Percentiles rank a stretch among this genome's conserved stretches.
These are phyloP conservation scores for Trifolium fragiferum DNA, from an alignment of 306 rosid species.

Conservation along the genomic window DNA sequence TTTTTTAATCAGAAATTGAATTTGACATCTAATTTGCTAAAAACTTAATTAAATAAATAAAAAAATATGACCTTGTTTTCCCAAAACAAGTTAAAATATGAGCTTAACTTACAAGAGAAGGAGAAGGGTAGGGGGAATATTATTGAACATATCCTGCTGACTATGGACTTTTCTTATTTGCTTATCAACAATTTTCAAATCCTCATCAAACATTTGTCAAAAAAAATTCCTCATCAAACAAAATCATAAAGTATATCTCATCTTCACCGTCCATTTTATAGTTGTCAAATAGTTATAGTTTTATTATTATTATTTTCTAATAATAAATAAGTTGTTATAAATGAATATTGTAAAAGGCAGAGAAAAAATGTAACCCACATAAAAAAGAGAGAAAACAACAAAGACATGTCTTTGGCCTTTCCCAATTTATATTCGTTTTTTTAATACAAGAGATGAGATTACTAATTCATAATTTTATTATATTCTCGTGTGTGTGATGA, in stretches of 20 bases:
- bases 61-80: too few relatives aligned
- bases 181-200: slow-evolving; percentile 45
- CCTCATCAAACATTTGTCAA: slow-evolving; percentile 42
- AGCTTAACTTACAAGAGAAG: slow-evolving; percentile 39
- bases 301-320: neutral
- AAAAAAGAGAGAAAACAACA: slow-evolving; percentile 49
- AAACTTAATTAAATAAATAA: neutral
- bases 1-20: too few relatives aligned
- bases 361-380: slow-evolving; percentile 51
- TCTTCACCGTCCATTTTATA: slow-evolving; percentile 44
- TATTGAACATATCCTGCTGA: slow-evolving; percentile 65
- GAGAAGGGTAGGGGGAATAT: slow-evolving; percentile 56
- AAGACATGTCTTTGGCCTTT: slow-evolving; percentile 52
- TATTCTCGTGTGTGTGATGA: slow-evolving; percentile 56
- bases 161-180: slow-evolving; percentile 59
- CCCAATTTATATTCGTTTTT: slow-evolving; percentile 32
- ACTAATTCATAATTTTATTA: slow-evolving; percentile 37
- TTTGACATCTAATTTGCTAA: neutral
- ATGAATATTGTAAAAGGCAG: slow-evolving; percentile 8
- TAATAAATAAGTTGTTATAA: slow-evolving; percentile 4
- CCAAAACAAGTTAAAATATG: neutral
- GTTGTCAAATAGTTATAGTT: neutral
- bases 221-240: slow-evolving; percentile 42
- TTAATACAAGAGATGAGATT: slow-evolving; percentile 11
- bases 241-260: slow-evolving; percentile 41